A percentile compares a stretch with the other conserved stretches of the same genome.
phyloP scores from a whole-genome alignment of 306 rosid species.

The Citrullus colocynthis region DNA sequence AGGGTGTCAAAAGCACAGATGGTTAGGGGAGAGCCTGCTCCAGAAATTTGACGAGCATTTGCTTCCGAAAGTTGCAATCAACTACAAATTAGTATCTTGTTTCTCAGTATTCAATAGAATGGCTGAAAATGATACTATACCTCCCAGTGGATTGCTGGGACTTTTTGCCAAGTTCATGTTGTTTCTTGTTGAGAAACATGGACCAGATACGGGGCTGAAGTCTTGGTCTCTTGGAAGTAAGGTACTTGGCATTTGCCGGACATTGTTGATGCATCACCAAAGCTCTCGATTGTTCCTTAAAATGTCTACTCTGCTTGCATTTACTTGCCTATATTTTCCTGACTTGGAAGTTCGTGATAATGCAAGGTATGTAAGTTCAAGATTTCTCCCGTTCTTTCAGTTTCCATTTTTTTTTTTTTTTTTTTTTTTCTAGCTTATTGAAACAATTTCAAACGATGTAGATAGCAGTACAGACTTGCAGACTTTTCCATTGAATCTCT shows the following conservation, averaged over 20 bases:
- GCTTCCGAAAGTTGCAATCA: constrained; percentile 67
- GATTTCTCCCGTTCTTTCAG: not conserved
- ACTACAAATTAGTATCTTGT: constrained; percentile 63
- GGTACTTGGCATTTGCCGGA: constrained; percentile 86
- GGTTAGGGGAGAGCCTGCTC: constrained; percentile 86
- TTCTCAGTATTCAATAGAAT: constrained; percentile 78
- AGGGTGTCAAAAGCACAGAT: constrained; percentile 65
- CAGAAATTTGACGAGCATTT: constrained; percentile 80
- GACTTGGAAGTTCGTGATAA: constrained; percentile 94
- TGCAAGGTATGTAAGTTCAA: constrained; percentile 52
- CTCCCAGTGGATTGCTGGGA: constrained; percentile 62
- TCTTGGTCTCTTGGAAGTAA: constrained; percentile 94
- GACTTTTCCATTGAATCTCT: not conserved
- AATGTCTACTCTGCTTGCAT: constrained; percentile 70
- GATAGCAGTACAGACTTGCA: not conserved
- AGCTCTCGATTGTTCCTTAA: constrained; percentile 80
- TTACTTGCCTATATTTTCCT: constrained; percentile 73
- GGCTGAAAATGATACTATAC: constrained; percentile 67
- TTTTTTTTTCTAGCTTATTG: not conserved
- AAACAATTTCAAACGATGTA: not conserved
- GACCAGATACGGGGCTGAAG: constrained; percentile 58
- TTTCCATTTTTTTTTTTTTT: not conserved
- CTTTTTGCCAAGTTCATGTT: constrained; percentile 66
- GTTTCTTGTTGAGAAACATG: constrained; percentile 82
- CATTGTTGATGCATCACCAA: constrained; percentile 75